Percentiles rank a stretch among this genome's conserved stretches.
Evolutionary conservation across 2,329 filamentous ascomycete species (phyloP).

Genomic region (Aspergillus pseudoglaucus): DNA sequence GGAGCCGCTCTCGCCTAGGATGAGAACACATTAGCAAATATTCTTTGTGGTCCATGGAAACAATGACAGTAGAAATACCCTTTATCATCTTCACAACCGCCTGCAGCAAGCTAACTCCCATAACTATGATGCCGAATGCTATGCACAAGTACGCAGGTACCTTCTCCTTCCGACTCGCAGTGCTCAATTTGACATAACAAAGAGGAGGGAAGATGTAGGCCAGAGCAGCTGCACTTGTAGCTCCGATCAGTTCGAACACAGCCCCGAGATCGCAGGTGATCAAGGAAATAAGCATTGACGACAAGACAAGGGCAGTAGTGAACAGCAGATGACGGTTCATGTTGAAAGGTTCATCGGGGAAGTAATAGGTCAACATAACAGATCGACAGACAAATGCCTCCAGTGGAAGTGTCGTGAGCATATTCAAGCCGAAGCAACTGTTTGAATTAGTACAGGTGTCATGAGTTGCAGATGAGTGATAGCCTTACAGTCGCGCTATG

Average conservation of each 20-base stretch:
- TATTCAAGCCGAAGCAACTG: constrained; percentile 90
- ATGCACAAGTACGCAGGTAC: constrained; percentile 66
- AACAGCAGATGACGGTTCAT: constrained; percentile 80
- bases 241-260: constrained; percentile 93
- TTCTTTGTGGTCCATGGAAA: not conserved
- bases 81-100: constrained; percentile 61
- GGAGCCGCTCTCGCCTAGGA: constrained; percentile 27
- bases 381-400: constrained; percentile 97
- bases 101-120: constrained; percentile 72
- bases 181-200: constrained; percentile 91
- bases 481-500: constrained; percentile 66
- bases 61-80: constrained; percentile 25
- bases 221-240: constrained; percentile 86
- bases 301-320: constrained; percentile 72
- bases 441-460: constrained; percentile 13
- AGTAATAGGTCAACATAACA: constrained; percentile 86
- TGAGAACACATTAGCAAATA: constrained; percentile 7
- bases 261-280: constrained; percentile 88
- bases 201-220: constrained; percentile 93
- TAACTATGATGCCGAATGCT: constrained; percentile 70
- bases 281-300: constrained; percentile 69
- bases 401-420: constrained; percentile 92
- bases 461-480: not conserved
- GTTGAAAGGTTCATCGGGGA: constrained; percentile 67
- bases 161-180: constrained; percentile 65